Percentiles rank a stretch among this genome's conserved stretches.
phyloP scores from a whole-genome alignment of 2,329 filamentous ascomycete genomes.

The Fusarium sp. region DNA sequence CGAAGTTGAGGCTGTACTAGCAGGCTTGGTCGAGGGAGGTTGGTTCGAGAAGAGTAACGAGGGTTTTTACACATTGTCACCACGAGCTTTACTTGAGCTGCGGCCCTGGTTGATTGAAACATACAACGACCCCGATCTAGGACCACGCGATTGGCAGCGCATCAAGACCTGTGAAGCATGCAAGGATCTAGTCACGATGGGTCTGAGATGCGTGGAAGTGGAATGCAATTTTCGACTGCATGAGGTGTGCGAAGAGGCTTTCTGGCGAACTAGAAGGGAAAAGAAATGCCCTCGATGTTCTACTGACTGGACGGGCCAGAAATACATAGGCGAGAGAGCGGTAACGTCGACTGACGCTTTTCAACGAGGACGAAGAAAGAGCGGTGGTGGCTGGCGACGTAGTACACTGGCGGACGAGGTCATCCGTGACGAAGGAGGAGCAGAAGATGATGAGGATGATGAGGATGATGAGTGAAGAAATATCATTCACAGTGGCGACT shows the following conservation, averaged over 20 bases:
- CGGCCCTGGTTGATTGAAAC: constrained; percentile 85
- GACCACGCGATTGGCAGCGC: constrained; percentile 73
- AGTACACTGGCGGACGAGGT: constrained; percentile 54
- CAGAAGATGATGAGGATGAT: constrained; percentile 30
- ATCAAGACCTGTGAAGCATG: constrained; percentile 93
- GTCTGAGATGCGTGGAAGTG: constrained; percentile 78
- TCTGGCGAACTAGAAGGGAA: constrained; percentile 75
- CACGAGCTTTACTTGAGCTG: constrained; percentile 87
- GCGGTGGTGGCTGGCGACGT: constrained; percentile 48
- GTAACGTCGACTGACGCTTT: constrained; percentile 67
- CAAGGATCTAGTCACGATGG: constrained; percentile 87
- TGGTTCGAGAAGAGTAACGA: constrained; percentile 84
- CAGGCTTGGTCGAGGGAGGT: constrained; percentile 78
- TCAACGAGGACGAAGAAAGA: constrained; percentile 58
- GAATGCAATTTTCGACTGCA: constrained; percentile 81
- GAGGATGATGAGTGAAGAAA: constrained; percentile 44
- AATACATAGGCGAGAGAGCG: constrained; percentile 69
- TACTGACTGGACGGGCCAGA: constrained; percentile 62
- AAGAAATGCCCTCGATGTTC: constrained; percentile 75
- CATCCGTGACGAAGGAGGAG: constrained; percentile 49
- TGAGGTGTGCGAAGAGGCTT: constrained; percentile 79
- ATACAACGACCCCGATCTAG: constrained; percentile 82
- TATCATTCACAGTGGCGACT: constrained; percentile 34
- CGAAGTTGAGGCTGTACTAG: constrained; percentile 81
- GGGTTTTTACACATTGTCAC: constrained; percentile 81